phyloP scores from a whole-genome alignment of 495 filamentous ascomycete species.

The Lasiosphaeris hirsuta region DNA sequence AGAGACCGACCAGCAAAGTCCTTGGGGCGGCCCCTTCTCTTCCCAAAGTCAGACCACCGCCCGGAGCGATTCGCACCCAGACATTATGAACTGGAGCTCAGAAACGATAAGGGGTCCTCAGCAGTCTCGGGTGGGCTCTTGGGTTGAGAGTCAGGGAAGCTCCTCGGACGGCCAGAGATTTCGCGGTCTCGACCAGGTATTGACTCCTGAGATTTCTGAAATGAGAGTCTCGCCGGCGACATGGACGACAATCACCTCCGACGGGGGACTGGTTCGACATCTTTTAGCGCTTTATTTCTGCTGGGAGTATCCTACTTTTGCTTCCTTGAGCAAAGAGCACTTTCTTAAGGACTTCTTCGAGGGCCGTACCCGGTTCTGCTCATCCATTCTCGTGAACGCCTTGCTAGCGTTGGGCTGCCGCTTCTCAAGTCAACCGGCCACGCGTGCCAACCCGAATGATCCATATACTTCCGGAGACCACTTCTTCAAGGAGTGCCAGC shows the following conservation, averaged over 20 bases:
- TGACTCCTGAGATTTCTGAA: conserved; percentile 33
- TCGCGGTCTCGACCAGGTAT: conserved; percentile 36
- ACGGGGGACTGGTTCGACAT: conserved; percentile 57
- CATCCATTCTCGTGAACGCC: conserved; percentile 70
- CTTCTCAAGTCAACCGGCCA: conserved; percentile 63
- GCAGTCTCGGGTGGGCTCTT: conserved; percentile 39
- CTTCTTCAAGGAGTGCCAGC: conserved; percentile 66
- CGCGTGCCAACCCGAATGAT: conserved; percentile 58
- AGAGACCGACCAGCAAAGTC: conserved; percentile 37
- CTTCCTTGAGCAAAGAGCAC: conserved; percentile 66
- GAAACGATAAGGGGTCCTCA: conserved; percentile 27
- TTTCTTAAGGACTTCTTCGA: conserved; percentile 63
- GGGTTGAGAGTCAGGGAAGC: conserved; percentile 31
- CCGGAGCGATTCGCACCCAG: conserved; percentile 38
- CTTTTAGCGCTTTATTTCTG: conserved; percentile 71
- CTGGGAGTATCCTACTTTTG: conserved; percentile 77
- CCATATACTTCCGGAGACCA: conserved; percentile 64
- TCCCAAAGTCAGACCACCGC: conserved; percentile 36
- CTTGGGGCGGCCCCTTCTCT: conserved; percentile 39
- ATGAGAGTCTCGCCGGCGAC: conserved; percentile 37
- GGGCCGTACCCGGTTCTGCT: conserved; percentile 61
- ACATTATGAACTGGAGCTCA: conserved; percentile 37
- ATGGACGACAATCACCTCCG: conserved; percentile 62
- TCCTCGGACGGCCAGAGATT: conserved; percentile 21
- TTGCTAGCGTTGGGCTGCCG: conserved; percentile 69